Conservation (phyloP, 2,329 filamentous ascomycete genomes). For the Fusarium austroafricanum region DNA sequence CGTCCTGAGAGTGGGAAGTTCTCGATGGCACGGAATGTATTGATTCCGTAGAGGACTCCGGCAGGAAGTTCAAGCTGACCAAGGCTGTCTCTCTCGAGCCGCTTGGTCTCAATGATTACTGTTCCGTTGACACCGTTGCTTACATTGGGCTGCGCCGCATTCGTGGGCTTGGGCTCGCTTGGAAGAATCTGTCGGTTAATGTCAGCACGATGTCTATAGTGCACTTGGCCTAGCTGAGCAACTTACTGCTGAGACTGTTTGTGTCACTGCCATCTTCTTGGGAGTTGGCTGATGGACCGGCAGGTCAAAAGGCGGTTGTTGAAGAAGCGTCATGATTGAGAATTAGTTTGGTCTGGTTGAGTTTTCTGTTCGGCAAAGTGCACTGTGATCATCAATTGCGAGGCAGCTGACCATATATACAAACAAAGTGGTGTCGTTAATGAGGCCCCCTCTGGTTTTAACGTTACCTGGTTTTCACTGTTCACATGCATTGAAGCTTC, state of each 20-base stretch:
- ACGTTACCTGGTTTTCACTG: neutral
- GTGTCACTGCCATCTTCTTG: constrained; percentile 2
- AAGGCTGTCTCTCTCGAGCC: constrained; percentile 6
- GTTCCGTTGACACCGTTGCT: neutral
- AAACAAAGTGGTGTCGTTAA: neutral
- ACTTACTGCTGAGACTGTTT: constrained; percentile 1
- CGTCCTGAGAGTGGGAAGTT: constrained; percentile 11
- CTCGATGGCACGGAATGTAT: constrained; percentile 9
- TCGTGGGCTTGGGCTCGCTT: neutral
- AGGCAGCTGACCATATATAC: neutral
- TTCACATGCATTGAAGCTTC: neutral
- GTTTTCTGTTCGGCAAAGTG: neutral
- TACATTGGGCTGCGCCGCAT: neutral
- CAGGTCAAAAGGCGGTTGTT: neutral
- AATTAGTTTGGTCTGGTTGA: neutral
- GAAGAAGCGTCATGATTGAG: neutral
- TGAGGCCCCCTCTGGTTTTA: neutral
- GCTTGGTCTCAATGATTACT: neutral
- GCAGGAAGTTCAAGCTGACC: constrained; percentile 3
- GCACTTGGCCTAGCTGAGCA: too few relatives aligned
- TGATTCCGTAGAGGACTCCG: constrained; percentile 3
- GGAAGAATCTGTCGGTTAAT: neutral
- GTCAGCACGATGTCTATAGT: neutral
- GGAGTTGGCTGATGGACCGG: neutral
- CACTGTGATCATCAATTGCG: too few relatives aligned